Base-by-base conservation (phyloP, 2,329 filamentous ascomycete genomes). In the Chrysosporium keratinophilum region DNA sequence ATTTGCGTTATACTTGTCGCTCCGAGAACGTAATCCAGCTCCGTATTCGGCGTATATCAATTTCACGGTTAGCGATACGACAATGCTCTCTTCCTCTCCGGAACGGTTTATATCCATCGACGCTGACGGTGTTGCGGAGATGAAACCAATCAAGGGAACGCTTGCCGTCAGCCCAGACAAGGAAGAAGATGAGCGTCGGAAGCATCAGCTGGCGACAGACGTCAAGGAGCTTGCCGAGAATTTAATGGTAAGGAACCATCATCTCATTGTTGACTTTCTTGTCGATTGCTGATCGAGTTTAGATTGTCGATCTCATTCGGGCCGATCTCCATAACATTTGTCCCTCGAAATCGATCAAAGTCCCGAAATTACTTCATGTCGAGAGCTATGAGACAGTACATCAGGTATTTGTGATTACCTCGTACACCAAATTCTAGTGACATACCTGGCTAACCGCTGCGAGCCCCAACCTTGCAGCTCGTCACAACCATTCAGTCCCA, bases 91-190 rank as follows among this genome's bases (percentile, higher is more conserved):
- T 68, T 87, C 84, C 62, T 95, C 88, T 3, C 91, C 91, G 0
- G 91, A 97, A 70, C 85, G 90, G 2, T 97, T 95, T 65, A 78
- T 97, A 14, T 81, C 80, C 53, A 86, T 81, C 80, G 74, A 77
- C 40, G 73, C 77, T 40, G 60, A 64, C 11, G 70, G 68, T 0
- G 67, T 65, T 4, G 61, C 74, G 1, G 70, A 74, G 57, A 93
- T 96, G 77, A 82, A 90, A 6, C 91, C 91, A 0, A 97, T 97
- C 81, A 97, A 97, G 73, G 91, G 91, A 46, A 97, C 91, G 0
- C 88, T 96, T n/a, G 83, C 83, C 61, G 95, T 95, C 62, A 80
- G 78, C 0, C 73, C 76, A 0, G 75, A 74, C 1, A 81, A 84
- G 37, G 93, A 85, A 0, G 75, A 85, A n/a, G 78, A 77, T 4